Percentiles rank a stretch among this genome's conserved stretches.
Evolutionary conservation across 352 stramenopile species (phyloP).

Genomic region (Pythium rhizo-oryzae): DNA sequence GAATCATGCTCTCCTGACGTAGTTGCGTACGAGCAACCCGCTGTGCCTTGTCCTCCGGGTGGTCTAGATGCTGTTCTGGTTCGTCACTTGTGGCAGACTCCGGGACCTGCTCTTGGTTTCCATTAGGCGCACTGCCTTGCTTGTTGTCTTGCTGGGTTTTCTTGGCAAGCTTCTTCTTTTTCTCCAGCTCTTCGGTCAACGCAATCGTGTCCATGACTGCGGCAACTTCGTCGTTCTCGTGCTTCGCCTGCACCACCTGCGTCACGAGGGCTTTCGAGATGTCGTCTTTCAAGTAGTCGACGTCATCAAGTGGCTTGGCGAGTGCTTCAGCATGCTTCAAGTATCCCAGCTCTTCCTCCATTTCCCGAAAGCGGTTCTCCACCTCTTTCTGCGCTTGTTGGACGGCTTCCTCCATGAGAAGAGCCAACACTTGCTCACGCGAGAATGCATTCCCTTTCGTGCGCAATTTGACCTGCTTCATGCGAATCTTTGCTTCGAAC

Average conservation of each 20-base stretch:
- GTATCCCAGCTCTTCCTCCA: constrained; percentile 86
- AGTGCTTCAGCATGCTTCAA: constrained; percentile 48
- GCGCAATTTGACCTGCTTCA: constrained; percentile 91
- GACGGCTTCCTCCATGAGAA: constrained; percentile 88
- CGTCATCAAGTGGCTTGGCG: constrained; percentile 44
- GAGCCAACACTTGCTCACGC: constrained; percentile 75
- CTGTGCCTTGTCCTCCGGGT: constrained; percentile 37
- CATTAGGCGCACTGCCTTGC: constrained; percentile 5
- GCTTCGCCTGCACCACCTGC: constrained; percentile 62
- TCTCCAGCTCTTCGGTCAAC: constrained; percentile 53
- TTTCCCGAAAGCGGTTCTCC: constrained; percentile 83
- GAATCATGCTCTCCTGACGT: constrained; percentile 64
- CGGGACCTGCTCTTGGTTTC: constrained; percentile 13
- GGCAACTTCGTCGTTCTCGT: constrained; percentile 46
- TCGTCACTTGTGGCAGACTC: neutral
- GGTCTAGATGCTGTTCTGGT: constrained; percentile 55
- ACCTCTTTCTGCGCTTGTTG: constrained; percentile 77
- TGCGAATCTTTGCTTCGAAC: constrained; percentile 93
- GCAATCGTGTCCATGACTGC: constrained; percentile 59
- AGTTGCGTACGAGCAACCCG: constrained; percentile 33
- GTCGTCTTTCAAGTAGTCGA: constrained; percentile 59
- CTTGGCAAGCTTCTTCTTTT: constrained; percentile 33
- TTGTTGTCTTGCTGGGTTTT: constrained; percentile 25
- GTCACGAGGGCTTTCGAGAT: constrained; percentile 67
- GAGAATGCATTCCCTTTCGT: constrained; percentile 81